A percentile compares a stretch with the other conserved stretches of the same genome.
Evolutionary conservation across 257 asterid genomes (phyloP).

Genomic region (Nicotiana knightiana): DNA sequence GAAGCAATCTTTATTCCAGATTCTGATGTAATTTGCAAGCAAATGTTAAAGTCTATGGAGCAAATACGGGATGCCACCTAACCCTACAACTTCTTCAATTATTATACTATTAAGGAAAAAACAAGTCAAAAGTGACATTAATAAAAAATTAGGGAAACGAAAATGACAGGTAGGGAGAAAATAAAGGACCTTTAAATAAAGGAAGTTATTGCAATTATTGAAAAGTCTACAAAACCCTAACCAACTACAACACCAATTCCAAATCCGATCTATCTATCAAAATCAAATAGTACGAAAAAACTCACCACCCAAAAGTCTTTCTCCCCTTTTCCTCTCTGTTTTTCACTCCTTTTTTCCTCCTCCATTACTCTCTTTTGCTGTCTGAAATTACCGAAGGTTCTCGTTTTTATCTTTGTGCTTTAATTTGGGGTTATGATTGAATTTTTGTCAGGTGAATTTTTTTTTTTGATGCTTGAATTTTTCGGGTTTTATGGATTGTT

Average conservation of each 20-base stretch:
- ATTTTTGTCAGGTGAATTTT: not conserved
- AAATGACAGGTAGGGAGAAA: not conserved
- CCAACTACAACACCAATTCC: not conserved
- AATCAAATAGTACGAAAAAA: slow-evolving; percentile 21
- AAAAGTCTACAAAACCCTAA: slow-evolving; percentile 2
- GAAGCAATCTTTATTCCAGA: not conserved
- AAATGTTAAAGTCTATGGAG: not conserved
- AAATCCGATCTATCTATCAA: not conserved
- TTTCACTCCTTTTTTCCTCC: not conserved
- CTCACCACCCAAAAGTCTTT: slow-evolving; percentile 18
- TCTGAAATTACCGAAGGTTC: not conserved
- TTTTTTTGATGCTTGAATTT: not conserved
- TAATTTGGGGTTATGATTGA: not conserved
- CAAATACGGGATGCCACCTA: not conserved
- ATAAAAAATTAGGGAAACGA: not conserved
- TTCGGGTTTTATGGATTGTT: not conserved
- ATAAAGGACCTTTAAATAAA: slow-evolving; percentile 1
- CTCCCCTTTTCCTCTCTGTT: slow-evolving; percentile 7
- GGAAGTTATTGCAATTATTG: not conserved
- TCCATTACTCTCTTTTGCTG: not conserved
- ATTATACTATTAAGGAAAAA: not conserved
- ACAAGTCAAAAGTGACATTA: not conserved
- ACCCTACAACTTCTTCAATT: not conserved
- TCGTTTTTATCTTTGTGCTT: not conserved
- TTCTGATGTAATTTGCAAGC: not conserved